Conservation (phyloP, 2,329 filamentous ascomycete species). For the Aspergillus piperis region DNA sequence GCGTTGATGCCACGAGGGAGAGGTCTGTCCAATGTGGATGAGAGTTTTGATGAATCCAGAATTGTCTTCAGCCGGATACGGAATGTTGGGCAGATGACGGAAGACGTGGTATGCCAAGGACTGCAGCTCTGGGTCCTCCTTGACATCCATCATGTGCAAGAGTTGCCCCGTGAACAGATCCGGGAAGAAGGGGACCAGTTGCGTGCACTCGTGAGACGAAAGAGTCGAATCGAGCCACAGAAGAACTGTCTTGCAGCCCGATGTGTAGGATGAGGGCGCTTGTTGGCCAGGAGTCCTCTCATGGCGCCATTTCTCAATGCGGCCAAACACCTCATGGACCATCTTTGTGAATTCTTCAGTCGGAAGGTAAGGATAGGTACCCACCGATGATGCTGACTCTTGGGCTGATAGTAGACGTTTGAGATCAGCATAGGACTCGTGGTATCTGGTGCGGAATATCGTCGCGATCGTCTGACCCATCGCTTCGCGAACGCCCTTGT, state of each 20-base stretch:
- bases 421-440: constrained; percentile 88
- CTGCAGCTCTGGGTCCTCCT: constrained; percentile 95
- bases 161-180: constrained; percentile 87
- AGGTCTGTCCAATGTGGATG: constrained; percentile 81
- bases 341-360: constrained; percentile 71
- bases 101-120: constrained; percentile 95
- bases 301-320: constrained; percentile 83
- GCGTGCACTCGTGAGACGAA: constrained; percentile 87
- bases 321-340: constrained; percentile 72
- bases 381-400: constrained; percentile 76
- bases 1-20: constrained; percentile 91
- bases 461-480: constrained; percentile 87
- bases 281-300: constrained; percentile 85
- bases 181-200: constrained; percentile 88
- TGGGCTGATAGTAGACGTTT: constrained; percentile 73
- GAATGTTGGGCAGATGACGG: constrained; percentile 91
- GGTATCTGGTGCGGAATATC: constrained; percentile 88
- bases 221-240: constrained; percentile 92
- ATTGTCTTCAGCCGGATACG: constrained; percentile 84
- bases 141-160: constrained; percentile 99
- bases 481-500: constrained; percentile 93
- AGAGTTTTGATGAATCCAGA: constrained; percentile 80
- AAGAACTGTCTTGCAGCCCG: constrained; percentile 91
- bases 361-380: constrained; percentile 79
- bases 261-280: constrained; percentile 90